Percentiles rank a stretch among this genome's conserved stretches.
Conservation (phyloP, 139 green algal genomes). For the Chlamydomonas sp. region DNA sequence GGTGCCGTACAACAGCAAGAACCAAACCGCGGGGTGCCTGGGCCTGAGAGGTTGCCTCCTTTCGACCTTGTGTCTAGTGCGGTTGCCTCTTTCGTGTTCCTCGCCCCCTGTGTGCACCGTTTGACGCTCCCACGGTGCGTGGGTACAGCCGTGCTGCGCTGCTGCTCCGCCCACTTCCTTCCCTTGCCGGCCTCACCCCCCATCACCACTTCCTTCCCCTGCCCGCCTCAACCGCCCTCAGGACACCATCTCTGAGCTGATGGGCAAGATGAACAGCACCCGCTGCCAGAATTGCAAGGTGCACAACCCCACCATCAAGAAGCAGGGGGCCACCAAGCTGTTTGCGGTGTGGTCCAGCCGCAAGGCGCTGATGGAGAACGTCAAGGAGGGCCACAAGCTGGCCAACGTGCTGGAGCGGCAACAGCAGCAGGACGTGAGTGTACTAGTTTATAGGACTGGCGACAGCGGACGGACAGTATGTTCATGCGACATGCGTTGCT, state of each 20-base stretch:
- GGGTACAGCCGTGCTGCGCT: too few species aligned
- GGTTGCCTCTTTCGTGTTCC: too few species aligned
- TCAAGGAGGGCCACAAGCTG: conserved; percentile 39
- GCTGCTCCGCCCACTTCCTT: neutral
- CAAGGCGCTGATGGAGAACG: conserved; percentile 59
- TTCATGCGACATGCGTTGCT: too few species aligned
- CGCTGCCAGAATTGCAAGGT: conserved; percentile 89
- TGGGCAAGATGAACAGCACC: conserved; percentile 37
- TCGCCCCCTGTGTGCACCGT: too few species aligned
- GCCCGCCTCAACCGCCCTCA: conserved; percentile 22
- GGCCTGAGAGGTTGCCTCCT: too few species aligned
- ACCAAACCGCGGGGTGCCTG: too few species aligned
- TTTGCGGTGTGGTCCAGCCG: conserved; percentile 59
- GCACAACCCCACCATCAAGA: conserved; percentile 58
- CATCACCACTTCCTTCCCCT: neutral
- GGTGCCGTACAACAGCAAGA: too few species aligned
- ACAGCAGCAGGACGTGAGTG: neutral
- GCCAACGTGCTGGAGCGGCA: conserved; percentile 28
- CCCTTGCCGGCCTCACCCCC: too few species aligned
- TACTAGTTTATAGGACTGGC: neutral
- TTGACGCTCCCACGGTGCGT: too few species aligned
- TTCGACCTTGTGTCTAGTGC: too few species aligned
- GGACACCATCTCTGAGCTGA: conserved; percentile 75
- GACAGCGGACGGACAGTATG: too few species aligned
- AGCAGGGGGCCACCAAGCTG: conserved; percentile 59